A percentile compares a stretch with the other conserved stretches of the same genome.
phyloP scores from a whole-genome alignment of 768 basidiomycete species.

The Boletus tylopilopsis region DNA sequence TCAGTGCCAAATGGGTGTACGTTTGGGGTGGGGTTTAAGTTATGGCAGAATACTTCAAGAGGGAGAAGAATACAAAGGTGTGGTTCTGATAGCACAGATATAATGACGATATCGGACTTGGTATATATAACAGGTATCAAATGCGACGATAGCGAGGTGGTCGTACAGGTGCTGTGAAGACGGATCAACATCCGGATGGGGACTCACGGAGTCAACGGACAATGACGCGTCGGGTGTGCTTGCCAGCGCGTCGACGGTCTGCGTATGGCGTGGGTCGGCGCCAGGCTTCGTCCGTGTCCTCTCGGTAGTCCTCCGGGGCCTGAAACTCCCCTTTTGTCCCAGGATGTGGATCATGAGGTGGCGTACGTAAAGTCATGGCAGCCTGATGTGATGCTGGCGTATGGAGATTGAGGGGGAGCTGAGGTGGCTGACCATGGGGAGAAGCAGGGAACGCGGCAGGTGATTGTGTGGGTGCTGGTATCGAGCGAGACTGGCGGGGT shows the following conservation, averaged over 20 bases:
- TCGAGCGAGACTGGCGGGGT: constrained; percentile 26
- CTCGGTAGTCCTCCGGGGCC: constrained; percentile 45
- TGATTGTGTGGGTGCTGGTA: constrained; percentile 24
- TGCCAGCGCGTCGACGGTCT: constrained; percentile 73
- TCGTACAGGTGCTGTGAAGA: not conserved
- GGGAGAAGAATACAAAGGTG: constrained; percentile 19
- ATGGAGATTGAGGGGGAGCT: constrained; percentile 34
- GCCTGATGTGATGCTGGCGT: constrained; percentile 23
- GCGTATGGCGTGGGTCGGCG: constrained; percentile 67
- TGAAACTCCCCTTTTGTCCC: constrained; percentile 29
- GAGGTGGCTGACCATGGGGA: constrained; percentile 31
- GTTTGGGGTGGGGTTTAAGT: constrained; percentile 6
- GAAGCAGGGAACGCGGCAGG: constrained; percentile 28
- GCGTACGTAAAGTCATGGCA: constrained; percentile 38
- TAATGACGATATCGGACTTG: constrained; percentile 13
- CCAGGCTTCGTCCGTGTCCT: constrained; percentile 70
- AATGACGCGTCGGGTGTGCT: constrained; percentile 73
- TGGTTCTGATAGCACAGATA: constrained; percentile 20
- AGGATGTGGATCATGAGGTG: constrained; percentile 43
- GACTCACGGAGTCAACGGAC: constrained; percentile 36
- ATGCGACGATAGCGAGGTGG: constrained; percentile 6
- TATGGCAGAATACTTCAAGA: constrained; percentile 14
- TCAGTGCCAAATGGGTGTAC: not conserved
- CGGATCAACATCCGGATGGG: not conserved
- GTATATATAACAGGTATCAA: constrained; percentile 23